Base-by-base conservation (phyloP, 805 yeast species). In the Wickerhamiella lipophila region DNA sequence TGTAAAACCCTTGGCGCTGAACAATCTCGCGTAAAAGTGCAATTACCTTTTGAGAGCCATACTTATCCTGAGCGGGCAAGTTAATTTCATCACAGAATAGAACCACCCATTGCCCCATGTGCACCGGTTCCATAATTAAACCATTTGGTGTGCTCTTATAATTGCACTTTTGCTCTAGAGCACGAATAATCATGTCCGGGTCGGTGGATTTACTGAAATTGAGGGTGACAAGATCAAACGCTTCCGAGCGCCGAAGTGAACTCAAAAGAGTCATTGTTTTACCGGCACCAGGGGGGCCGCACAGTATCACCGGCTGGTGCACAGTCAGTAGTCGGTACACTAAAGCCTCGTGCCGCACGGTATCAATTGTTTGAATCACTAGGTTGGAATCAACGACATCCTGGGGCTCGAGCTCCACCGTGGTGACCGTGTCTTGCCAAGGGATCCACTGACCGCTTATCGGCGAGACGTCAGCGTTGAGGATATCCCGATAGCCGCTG, bases 241-340 rank as follows among this genome's bases (percentile, higher is more conserved):
- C 69, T 0, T 79, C 72, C 0, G 81, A 71, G 47, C 68, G 69
- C 41, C 83, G 67, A 36, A 89, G 60, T 0, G 86, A 79, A 42
- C 80, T 76, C 55, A 84, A 71, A 16, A 89, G 64, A 0, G 88
- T 78, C 97, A 89, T 88, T 0, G 97, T 88, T 60, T 89, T 89
- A 50, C 97, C 97, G 0, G 96, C 82, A 3, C 97, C 97, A 0
- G 97, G 96, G 0, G 97, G 97, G 2, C 97, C 97, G 64, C 95
- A 86, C 19, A 89, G 68, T 23, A 89, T 68, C 15, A 85, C 61
- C 0, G 94, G 77, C 35, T 66, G 66, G 48, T 74, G 79, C 41
- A 75, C 75, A 29, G 69, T 68, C 32, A 88, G 57, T 1, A 83
- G 61, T 0, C 78, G 67, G 49, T 71, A 73, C 1, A 89, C 69